Evolutionary conservation across 2,329 filamentous ascomycete species (phyloP).

Genomic region (Rhinocladiella similis): DNA sequence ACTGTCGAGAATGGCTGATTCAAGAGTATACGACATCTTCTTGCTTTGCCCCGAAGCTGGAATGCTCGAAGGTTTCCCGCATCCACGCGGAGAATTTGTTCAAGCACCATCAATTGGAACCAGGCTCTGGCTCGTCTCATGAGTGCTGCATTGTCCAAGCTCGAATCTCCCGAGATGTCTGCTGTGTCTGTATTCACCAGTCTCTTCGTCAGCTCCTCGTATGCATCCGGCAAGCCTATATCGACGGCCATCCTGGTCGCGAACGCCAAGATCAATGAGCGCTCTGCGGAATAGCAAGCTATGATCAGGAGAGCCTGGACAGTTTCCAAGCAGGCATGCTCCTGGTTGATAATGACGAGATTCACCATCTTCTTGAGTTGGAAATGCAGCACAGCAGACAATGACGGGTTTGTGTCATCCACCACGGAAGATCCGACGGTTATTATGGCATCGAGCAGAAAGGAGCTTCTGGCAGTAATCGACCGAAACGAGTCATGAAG

Average conservation of each 20-base stretch:
- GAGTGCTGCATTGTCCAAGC: conserved; percentile 29
- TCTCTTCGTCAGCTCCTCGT: conserved; percentile 39
- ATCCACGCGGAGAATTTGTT: conserved; percentile 51
- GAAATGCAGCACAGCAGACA: conserved; percentile 47
- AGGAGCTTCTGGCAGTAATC: conserved; percentile 48
- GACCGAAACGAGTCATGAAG: conserved; percentile 47
- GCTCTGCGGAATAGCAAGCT: conserved; percentile 55
- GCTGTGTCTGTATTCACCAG: conserved; percentile 31
- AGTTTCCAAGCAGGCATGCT: conserved; percentile 46
- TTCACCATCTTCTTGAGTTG: conserved; percentile 49
- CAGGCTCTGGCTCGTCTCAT: conserved; percentile 50
- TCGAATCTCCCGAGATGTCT: background rate
- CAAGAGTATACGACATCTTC: conserved; percentile 49
- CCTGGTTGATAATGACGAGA: conserved; percentile 43
- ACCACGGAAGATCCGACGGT: conserved; percentile 52
- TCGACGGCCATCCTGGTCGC: conserved; percentile 54
- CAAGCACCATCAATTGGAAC: conserved; percentile 55
- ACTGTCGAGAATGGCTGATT: conserved; percentile 45
- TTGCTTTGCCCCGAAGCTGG: conserved; percentile 38
- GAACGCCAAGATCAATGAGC: conserved; percentile 51
- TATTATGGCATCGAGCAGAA: conserved; percentile 55
- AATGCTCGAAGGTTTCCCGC: conserved; percentile 48
- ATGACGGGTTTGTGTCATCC: conserved; percentile 32
- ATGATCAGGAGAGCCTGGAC: conserved; percentile 54
- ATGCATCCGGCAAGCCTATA: conserved; percentile 46